Conservation (phyloP, 2,329 filamentous ascomycete species). For the Penicillium digitatum region DNA sequence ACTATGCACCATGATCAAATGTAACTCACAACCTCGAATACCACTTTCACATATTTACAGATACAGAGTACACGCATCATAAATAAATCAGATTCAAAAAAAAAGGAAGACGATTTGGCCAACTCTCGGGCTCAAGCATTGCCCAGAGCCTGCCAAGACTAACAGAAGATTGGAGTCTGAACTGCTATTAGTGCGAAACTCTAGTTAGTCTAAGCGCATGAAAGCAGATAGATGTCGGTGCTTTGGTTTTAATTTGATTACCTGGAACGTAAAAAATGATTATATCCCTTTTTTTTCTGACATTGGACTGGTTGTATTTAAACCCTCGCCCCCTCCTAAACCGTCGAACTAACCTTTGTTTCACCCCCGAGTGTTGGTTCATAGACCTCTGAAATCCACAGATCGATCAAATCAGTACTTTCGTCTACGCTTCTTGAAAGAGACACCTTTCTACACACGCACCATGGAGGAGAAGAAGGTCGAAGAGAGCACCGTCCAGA, state of each 20-base stretch:
- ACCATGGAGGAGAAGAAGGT: constrained; percentile 35
- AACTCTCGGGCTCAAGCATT: neutral
- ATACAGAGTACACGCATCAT: neutral
- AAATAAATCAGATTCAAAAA: neutral
- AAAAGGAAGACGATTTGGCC: neutral
- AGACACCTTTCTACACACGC: neutral
- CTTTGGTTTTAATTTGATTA: neutral
- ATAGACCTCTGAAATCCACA: neutral
- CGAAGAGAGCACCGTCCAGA: constrained; percentile 22
- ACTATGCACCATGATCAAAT: neutral
- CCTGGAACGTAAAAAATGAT: neutral
- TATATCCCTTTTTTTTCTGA: neutral
- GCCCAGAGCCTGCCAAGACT: constrained; percentile 1
- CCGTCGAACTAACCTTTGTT: neutral
- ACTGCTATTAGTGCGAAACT: constrained; percentile 1
- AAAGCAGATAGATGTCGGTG: neutral
- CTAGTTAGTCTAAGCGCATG: constrained; percentile 7
- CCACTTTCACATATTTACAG: neutral
- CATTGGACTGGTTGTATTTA: constrained; percentile 2
- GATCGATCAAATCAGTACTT: neutral
- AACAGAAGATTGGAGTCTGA: constrained; percentile 5
- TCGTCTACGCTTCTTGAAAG: neutral
- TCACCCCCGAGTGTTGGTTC: neutral
- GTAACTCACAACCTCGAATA: neutral
- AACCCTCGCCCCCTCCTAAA: neutral